Evolutionary conservation across 1,284 basidiomycete genomes (phyloP).

Genomic region (Leccinum insolens): DNA sequence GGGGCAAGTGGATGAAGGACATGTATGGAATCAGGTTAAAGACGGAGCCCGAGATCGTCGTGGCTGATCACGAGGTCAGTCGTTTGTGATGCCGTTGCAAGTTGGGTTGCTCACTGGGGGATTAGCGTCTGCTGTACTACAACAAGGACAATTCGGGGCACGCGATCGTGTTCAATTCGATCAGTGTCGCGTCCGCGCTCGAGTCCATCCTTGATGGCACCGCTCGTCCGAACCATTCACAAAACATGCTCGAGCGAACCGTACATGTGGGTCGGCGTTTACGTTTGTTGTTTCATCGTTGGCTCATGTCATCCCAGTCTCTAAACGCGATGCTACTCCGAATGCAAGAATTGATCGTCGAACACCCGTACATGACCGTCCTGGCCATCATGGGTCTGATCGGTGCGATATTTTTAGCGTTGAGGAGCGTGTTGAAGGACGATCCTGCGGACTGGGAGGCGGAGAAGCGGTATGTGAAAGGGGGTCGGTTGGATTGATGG

Average conservation of each 20-base stretch:
- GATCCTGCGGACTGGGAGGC: conserved; percentile 16
- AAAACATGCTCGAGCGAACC: conserved; percentile 68
- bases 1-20: conserved; percentile 85
- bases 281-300: neutral
- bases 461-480: conserved; percentile 24
- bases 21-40: conserved; percentile 71
- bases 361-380: conserved; percentile 28
- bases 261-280: conserved; percentile 53
- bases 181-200: conserved; percentile 70
- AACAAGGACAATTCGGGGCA: conserved; percentile 55
- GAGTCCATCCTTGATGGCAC: conserved; percentile 66
- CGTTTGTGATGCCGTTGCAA: neutral
- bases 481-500: conserved; percentile 24
- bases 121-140: conserved; percentile 69
- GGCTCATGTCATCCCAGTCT: conserved; percentile 10
- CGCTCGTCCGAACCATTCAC: conserved; percentile 64
- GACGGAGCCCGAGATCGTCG: conserved; percentile 62
- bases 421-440: conserved; percentile 20
- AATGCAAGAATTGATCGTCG: conserved; percentile 13
- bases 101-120: neutral
- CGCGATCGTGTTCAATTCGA: conserved; percentile 55
- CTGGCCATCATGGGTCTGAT: conserved; percentile 16
- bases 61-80: conserved; percentile 73
- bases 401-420: conserved; percentile 11
- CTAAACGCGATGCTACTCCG: conserved; percentile 19